Evolutionary conservation across 768 basidiomycete species (phyloP), one percentile per base, ranked within the genome.

Genomic region (Naganishia randhawae): DNA sequence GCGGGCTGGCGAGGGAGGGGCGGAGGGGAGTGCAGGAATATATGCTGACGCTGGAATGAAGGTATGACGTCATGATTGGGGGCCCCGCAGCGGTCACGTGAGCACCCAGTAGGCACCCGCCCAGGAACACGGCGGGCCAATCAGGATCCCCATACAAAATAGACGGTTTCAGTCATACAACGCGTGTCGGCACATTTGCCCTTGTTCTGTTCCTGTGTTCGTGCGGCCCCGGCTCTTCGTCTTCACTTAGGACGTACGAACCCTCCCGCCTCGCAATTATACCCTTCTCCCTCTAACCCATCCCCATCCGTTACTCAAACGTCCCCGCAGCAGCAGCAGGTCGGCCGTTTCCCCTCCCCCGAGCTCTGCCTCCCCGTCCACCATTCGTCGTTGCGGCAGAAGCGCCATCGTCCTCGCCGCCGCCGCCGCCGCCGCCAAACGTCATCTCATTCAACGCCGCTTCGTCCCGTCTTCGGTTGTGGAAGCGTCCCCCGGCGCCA

Each of bases 381-480:
- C 10, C 27, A 8, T 22, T 10, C 11, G 50, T 8, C n/a, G 33
- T 7, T 31, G 17, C 53, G 17, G n/a, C 55, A 8, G 63, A 1
- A 48, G 45, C 45, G 13, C 45, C 19, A 48, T 48, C 45, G n/a
- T 48, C 45, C 14, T n/a, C n/a, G n/a, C n/a, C n/a, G n/a, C n/a
- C 25, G 7, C 22, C 51, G 27, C 27, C 13, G 27, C 25, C 51
- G 9, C 32, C 51, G 19, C 57, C 57, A 19, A 61, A 61, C 4
- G 57, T 61, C 14, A 37, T 14, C 13, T 35, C 57, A 39, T 61
- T 61, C 57, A 61, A 41, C 57, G 37, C 57, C 3, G 19, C 17
- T 39, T 61, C 57, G 33, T 61, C 57, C 37, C 57, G 37, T 61
- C 57, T 16, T 31, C 63, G 6, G 32, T 33, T 29, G 7, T 61